These are phyloP conservation scores for Salvia splendens DNA, from an alignment of 257 asterid species.

Conservation along the genomic window DNA sequence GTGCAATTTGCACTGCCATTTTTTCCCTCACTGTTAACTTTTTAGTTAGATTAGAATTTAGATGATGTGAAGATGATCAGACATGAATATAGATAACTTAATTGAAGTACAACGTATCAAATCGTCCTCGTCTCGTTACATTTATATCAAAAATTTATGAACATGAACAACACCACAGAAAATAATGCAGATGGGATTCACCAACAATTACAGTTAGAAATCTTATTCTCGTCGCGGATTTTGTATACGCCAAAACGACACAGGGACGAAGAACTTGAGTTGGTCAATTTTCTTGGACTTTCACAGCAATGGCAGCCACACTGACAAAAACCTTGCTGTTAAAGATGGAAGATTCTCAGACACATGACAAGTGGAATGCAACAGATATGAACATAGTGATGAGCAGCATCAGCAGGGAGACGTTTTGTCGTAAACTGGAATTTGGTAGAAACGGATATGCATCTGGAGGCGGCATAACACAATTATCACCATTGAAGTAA, in stretches of 20 bases:
- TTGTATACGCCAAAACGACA: slow-evolving; percentile 16
- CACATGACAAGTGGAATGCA: slow-evolving; percentile 44
- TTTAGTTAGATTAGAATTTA: background rate
- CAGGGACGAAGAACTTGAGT: background rate
- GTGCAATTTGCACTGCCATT: background rate
- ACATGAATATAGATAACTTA: background rate
- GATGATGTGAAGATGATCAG: background rate
- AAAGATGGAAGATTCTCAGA: slow-evolving; percentile 38
- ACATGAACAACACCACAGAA: slow-evolving; percentile 40
- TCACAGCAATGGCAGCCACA: background rate
- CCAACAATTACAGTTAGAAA: slow-evolving; percentile 31
- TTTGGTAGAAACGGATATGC: slow-evolving; percentile 79
- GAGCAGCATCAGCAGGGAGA: slow-evolving; percentile 45
- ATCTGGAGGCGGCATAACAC: slow-evolving; percentile 92
- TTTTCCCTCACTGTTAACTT: background rate
- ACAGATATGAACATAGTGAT: slow-evolving; percentile 44
- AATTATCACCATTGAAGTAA: slow-evolving; percentile 85
- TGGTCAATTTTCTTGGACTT: slow-evolving; percentile 13
- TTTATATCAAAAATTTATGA: slow-evolving; percentile 41
- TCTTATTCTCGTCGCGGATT: slow-evolving; percentile 14
- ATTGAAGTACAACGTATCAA: slow-evolving; percentile 15
- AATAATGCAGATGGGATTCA: slow-evolving; percentile 24
- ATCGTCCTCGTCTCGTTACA: slow-evolving; percentile 28
- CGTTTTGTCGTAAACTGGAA: slow-evolving; percentile 41
- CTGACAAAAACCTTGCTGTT: slow-evolving; percentile 21